These are phyloP conservation scores for Pseudoscleropodium purum DNA, from an alignment of 225 moss, liverwort and hornwort species.

Conservation along the genomic window DNA sequence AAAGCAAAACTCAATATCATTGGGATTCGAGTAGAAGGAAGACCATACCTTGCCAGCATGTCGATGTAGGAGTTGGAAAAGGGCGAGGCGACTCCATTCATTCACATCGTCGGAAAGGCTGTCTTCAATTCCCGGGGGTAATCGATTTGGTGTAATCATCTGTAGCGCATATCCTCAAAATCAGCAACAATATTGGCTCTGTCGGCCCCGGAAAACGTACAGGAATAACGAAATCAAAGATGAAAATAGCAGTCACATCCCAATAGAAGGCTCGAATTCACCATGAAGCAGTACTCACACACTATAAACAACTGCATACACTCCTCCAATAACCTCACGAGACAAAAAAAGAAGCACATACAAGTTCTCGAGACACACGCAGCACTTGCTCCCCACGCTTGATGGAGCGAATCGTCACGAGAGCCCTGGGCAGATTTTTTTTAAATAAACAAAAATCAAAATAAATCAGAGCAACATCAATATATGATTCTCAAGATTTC, in stretches of 20 bases:
- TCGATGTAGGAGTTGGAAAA: constrained; percentile 39
- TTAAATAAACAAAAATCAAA: background rate
- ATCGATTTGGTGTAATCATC: constrained; percentile 36
- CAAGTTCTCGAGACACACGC: constrained; percentile 35
- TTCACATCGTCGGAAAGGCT: constrained; percentile 24
- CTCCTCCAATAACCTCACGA: background rate
- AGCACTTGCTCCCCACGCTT: constrained; percentile 45
- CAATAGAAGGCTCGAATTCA: background rate
- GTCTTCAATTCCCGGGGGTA: constrained; percentile 16
- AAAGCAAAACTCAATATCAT: background rate
- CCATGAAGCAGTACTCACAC: background rate
- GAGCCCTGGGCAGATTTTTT: background rate
- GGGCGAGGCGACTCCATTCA: constrained; percentile 47
- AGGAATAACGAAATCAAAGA: background rate
- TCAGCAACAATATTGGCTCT: background rate
- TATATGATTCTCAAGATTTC: background rate
- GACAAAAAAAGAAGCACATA: background rate
- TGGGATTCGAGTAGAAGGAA: background rate
- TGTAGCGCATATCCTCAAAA: constrained; percentile 4
- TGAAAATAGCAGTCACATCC: background rate
- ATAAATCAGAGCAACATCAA: background rate
- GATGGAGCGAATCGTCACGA: constrained; percentile 20
- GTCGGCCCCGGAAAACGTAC: background rate
- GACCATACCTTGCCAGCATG: constrained; percentile 32
- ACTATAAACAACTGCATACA: background rate